phyloP scores from a whole-genome alignment of 306 rosid genomes.

The Psophocarpus tetragonolobus region DNA sequence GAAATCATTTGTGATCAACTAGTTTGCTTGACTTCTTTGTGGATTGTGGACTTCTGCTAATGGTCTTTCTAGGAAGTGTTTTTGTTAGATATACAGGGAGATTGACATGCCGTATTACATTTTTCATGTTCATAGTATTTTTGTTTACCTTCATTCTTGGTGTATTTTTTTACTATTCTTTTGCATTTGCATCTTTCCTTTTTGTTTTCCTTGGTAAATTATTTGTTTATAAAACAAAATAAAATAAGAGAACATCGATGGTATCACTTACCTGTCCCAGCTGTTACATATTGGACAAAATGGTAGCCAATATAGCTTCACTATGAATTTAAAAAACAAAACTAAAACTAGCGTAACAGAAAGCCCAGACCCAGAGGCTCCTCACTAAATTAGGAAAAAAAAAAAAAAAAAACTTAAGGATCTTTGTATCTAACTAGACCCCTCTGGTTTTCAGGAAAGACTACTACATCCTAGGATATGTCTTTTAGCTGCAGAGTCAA shows the following conservation, averaged over 20 bases:
- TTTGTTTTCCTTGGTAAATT: neutral
- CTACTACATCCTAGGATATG: neutral
- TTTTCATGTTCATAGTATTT: neutral
- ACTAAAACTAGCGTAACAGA: too few relatives aligned
- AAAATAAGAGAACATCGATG: neutral
- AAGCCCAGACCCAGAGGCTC: too few relatives aligned
- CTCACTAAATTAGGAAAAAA: too few relatives aligned
- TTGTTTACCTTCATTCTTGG: neutral
- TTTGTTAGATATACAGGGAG: neutral
- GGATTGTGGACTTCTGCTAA: neutral
- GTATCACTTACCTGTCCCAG: neutral
- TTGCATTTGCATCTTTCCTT: neutral
- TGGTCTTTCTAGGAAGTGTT: neutral
- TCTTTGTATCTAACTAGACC: neutral
- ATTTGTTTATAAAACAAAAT: neutral
- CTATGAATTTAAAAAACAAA: constrained; percentile 16
- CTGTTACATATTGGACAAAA: neutral
- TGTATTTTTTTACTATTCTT: neutral
- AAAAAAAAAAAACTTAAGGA: too few relatives aligned
- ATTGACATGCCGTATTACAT: neutral
- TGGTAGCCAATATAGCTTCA: neutral
- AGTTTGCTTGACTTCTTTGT: neutral
- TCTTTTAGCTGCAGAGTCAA: constrained; percentile 7
- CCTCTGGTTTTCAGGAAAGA: neutral
- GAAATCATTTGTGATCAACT: neutral